Evolutionary conservation across 257 asterid genomes (phyloP), one percentile per base, ranked within the genome.

Genomic region (Solanum lycopersicoides): DNA sequence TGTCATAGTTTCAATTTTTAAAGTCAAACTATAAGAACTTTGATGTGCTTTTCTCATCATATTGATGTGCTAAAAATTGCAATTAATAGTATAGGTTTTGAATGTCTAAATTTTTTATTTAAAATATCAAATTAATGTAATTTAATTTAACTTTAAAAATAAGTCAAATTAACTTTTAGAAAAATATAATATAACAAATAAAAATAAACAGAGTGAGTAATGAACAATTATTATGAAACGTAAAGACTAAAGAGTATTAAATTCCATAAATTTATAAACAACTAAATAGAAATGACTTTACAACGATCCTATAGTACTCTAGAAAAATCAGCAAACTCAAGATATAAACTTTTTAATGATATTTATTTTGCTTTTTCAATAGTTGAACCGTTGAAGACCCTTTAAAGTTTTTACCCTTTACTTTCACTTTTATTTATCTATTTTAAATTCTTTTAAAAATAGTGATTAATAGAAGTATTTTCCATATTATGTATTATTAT

Each of bases 381-480:
- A 63, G 59, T 89, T 69, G 88, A 84, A 86, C 23, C 63, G 63
- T 53, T 53, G 63, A 53, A 53, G 86, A 79, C 87, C 87, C 74
- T 84, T 91, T 56, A 89, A 86, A 75, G 88, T 87, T 72, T 79
- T 32, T 63, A 23, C 30, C 11, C 7, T 23, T 4, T 63, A 11
- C 32, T 11, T 63, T 63, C 69, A 0, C 15, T 63, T 63, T 63
- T 63, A 63, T 5, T 59, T 23, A n/a, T 63, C 28, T 63, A 63
- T 63, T 63, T 63, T 4, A 23, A 7, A 63, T 10, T 23, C 14
- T 6, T 63, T 63, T 4, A 10, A 9, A 9, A 63, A 59, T 59
- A 59, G 13, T 23, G 3, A 63, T 23, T 10, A 63, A 63, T 23
- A 63, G 7, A n/a, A 63, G 13, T 63, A 11, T n/a, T 63, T 4